Base-by-base conservation (phyloP, 129 eudicot genomes). In the Chrysanthemum makinoi region DNA sequence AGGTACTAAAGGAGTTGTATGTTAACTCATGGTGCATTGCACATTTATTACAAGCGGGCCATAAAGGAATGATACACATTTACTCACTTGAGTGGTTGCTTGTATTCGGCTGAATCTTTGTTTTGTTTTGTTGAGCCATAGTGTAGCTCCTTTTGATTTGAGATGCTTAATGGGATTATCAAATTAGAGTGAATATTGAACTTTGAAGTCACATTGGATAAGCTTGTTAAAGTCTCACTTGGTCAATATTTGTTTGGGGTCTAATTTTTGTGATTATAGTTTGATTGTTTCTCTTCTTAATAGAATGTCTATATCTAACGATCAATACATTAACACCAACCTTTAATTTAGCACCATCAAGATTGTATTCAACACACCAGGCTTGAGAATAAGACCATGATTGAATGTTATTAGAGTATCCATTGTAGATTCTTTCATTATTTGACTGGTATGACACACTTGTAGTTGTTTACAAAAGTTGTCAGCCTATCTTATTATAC, bases 1-100 rank as follows among this genome's bases (percentile, higher is more conserved):
- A 78, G 82, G 72, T 78, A 78, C 47, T 78, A 62, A 76, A 47
- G 5, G 47, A 50, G 69, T 14, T 68, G 5, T 28, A 48, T 10
- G 67, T 61, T 24, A 18, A 18, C 47, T 18, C 35, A 15, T 47
- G 33, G 44, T 17, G 67, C 22, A 47, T 66, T 39, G 35, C 43
- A 39, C 46, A 39, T 39, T 39, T 39, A 6, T 6, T 39, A 39
- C 46, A 39, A 39, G 46, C 0, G 46, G 46, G 46, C 46, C 46
- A 0, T 39, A 39, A 39, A 39, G 10, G 46, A 39, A 10, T 72
- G 56, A 2, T 46, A 58, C 48, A 61, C 49, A 72, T 59, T 46
- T 22, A 49, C 17, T 47, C 6, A 47, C 16, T 73, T 44, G 63
- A 52, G 53, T 13, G 65, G 65, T 59, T 59, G 57, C 20, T 70